A percentile compares a stretch with the other conserved stretches of the same genome.
Evolutionary conservation across 164 flowering plant species (phyloP).

Genomic region (Saururus chinensis): DNA sequence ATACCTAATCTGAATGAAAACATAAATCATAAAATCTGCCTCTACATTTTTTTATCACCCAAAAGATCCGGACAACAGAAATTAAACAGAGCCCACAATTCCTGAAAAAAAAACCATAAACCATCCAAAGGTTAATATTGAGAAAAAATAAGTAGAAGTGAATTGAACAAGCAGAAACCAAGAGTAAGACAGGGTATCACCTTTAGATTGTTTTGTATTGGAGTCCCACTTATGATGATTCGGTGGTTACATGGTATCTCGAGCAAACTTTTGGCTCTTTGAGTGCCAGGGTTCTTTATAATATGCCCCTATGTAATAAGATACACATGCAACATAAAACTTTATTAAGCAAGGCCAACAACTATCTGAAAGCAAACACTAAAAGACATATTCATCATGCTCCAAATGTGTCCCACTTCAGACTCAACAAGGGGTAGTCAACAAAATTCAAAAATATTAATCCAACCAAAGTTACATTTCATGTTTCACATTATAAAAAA

Average conservation of each 20-base stretch:
- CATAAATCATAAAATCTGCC: not conserved
- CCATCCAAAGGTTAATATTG: not conserved
- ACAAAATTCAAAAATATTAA: no score
- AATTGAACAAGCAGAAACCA: not conserved
- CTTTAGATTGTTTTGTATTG: slow-evolving; percentile 94
- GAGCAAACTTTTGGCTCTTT: slow-evolving; percentile 93
- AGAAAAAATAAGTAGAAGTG: not conserved
- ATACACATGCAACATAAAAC: no score
- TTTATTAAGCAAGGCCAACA: not conserved
- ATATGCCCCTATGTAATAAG: slow-evolving; percentile 65
- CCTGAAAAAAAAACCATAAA: slow-evolving; percentile 32
- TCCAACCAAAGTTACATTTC: no score
- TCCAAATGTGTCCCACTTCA: no score
- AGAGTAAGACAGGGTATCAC: slow-evolving; percentile 19
- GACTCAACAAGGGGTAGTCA: no score
- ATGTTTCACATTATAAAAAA: no score
- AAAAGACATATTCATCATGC: not conserved
- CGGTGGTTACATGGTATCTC: slow-evolving; percentile 82
- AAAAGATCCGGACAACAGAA: slow-evolving; percentile 86
- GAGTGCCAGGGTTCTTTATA: slow-evolving; percentile 96
- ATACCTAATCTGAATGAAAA: not conserved
- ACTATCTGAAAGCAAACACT: not conserved
- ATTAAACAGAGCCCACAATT: slow-evolving; percentile 92
- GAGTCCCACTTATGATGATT: slow-evolving; percentile 92
- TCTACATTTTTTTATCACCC: slow-evolving; percentile 81